Conservation (phyloP, 257 asterid genomes). For the Coffea canephora region DNA sequence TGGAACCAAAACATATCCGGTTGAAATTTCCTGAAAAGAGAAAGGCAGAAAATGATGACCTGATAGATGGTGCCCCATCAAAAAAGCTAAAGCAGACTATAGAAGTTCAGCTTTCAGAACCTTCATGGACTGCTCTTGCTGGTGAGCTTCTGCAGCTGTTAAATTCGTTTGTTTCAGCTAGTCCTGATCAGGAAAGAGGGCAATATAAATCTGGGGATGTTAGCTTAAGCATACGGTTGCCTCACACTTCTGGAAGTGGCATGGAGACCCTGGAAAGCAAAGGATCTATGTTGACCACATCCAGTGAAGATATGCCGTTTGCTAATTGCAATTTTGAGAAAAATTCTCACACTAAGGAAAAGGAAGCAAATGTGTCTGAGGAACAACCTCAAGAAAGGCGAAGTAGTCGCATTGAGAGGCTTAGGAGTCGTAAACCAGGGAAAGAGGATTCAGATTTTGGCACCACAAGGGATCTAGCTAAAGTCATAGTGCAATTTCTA, state of each 20-base stretch:
- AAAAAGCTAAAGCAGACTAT: conserved; percentile 62
- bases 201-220: conserved; percentile 44
- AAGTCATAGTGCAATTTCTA: conserved; percentile 70
- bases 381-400: conserved; percentile 99
- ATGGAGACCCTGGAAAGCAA: conserved; percentile 35
- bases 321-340: conserved; percentile 41
- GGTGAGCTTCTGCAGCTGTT: conserved; percentile 57
- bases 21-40: conserved; percentile 81
- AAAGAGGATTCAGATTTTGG: conserved; percentile 73
- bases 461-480: conserved; percentile 67
- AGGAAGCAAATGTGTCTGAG: conserved; percentile 54
- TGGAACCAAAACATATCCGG: conserved; percentile 77
- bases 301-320: conserved; percentile 31
- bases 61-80: conserved; percentile 32
- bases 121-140: conserved; percentile 80
- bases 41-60: conserved; percentile 54
- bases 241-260: conserved; percentile 47
- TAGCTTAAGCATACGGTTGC: conserved; percentile 50
- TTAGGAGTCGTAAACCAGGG: conserved; percentile 88
- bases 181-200: conserved; percentile 40
- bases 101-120: conserved; percentile 68
- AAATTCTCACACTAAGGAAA: conserved; percentile 34
- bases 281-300: conserved; percentile 34
- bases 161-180: conserved; percentile 30
- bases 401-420: conserved; percentile 92